Conservation (phyloP, 202 grass and related monocot species). For the Elaeis oleifera region DNA sequence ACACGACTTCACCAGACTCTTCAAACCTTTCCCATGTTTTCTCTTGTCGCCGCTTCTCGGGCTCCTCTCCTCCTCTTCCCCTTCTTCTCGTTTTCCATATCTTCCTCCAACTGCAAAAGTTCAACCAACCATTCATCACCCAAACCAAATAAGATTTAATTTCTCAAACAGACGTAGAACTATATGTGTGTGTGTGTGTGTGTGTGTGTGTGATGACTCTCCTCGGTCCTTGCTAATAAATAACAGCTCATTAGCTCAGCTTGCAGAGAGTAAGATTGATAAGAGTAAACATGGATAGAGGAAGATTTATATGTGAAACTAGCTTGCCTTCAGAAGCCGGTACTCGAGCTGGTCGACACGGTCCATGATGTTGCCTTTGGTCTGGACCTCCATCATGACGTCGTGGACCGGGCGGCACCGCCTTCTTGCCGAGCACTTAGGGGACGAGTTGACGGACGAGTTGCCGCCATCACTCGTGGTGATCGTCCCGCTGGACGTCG, state of each 20-base stretch:
- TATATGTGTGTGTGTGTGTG: too few relatives aligned
- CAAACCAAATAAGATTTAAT: background rate
- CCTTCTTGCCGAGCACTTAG: background rate
- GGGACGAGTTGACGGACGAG: conserved; percentile 9
- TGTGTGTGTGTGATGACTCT: background rate
- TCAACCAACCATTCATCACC: background rate
- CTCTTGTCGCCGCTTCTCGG: background rate
- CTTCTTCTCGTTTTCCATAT: background rate
- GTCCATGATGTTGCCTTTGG: conserved; percentile 21
- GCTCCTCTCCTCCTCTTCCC: background rate
- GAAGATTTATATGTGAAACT: too few relatives aligned
- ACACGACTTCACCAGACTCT: conserved; percentile 8
- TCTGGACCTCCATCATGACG: conserved; percentile 10
- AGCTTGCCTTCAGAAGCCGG: conserved; percentile 14
- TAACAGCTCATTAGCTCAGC: too few relatives aligned
- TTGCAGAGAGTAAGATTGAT: background rate
- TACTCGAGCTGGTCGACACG: conserved; percentile 14
- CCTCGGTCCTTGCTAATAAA: background rate
- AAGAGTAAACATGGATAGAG: background rate
- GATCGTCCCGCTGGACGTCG: background rate
- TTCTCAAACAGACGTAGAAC: background rate
- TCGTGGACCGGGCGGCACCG: conserved; percentile 10
- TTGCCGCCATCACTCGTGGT: background rate
- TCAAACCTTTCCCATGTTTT: conserved; percentile 5
- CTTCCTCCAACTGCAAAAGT: conserved; percentile 14